Conservation (phyloP, 176 grass and related monocot genomes). For the Urochloa ruziziensis region DNA sequence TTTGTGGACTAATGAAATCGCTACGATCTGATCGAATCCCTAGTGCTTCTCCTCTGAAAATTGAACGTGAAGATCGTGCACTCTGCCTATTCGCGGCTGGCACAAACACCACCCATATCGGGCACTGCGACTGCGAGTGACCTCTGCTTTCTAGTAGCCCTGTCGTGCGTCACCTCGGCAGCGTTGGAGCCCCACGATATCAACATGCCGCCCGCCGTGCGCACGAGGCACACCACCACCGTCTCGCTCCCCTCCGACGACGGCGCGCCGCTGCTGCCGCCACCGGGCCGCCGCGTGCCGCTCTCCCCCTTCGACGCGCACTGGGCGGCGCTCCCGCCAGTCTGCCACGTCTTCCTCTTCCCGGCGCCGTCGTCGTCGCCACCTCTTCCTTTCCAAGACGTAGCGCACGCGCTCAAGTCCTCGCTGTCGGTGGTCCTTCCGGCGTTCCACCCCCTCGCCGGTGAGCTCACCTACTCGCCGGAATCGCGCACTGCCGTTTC, state of each 20-base stretch:
- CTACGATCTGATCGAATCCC: no score
- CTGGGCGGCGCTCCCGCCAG: constrained; percentile 14
- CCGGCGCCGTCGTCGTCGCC: no score
- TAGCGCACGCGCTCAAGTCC: neutral
- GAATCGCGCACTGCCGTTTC: neutral
- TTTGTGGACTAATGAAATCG: no score
- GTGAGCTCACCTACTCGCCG: neutral
- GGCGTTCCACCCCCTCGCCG: constrained; percentile 30
- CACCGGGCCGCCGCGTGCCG: neutral
- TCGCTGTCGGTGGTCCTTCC: constrained; percentile 18
- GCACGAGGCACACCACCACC: neutral
- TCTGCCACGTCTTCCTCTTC: constrained; percentile 38
- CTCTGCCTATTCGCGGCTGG: no score
- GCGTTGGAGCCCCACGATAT: no score
- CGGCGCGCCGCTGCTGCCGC: neutral
- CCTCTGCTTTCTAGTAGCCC: no score
- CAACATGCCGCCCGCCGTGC: constrained; percentile 15
- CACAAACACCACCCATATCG: no score
- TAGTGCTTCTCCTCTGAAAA: no score
- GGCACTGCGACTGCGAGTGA: no score
- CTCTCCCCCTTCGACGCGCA: constrained; percentile 27
- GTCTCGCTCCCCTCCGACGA: neutral
- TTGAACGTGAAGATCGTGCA: no score
- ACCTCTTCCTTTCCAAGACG: neutral
- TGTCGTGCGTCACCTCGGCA: no score